These are phyloP conservation scores for Limonium bicolor DNA, from an alignment of 148 eudicot species.

Conservation along the genomic window DNA sequence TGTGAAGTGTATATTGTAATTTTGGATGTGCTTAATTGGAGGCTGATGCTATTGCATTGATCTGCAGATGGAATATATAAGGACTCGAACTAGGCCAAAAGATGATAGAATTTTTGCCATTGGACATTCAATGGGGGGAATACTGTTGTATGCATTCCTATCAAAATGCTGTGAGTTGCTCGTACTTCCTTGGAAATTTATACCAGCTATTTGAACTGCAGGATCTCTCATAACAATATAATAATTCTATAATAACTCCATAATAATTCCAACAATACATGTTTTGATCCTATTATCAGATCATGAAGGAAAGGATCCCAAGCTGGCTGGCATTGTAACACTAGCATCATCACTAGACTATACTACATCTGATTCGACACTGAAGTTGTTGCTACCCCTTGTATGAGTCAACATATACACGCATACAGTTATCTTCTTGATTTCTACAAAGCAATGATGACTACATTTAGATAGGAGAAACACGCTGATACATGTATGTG, in stretches of 20 bases:
- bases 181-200: neutral
- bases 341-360: slow-evolving; percentile 93
- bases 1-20: neutral
- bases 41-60: no score
- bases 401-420: slow-evolving; percentile 28
- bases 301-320: slow-evolving; percentile 62
- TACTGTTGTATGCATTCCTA: slow-evolving; percentile 80
- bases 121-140: slow-evolving; percentile 99
- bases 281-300: slow-evolving; percentile 31
- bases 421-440: neutral
- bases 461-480: neutral
- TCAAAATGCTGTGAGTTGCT: slow-evolving; percentile 58
- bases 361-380: slow-evolving; percentile 81
- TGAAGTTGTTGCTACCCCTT: slow-evolving; percentile 81
- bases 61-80: slow-evolving; percentile 79
- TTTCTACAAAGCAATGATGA: no score
- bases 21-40: neutral
- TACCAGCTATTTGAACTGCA: neutral
- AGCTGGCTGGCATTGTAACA: slow-evolving; percentile 70
- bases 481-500: neutral
- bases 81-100: slow-evolving; percentile 52
- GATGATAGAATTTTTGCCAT: slow-evolving; percentile 86
- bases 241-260: no score
- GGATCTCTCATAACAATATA: no score
- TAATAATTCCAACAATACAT: no score